Evolutionary conservation across 2,329 filamentous ascomycete genomes (phyloP).

Genomic region (Fusarium nelsonii): DNA sequence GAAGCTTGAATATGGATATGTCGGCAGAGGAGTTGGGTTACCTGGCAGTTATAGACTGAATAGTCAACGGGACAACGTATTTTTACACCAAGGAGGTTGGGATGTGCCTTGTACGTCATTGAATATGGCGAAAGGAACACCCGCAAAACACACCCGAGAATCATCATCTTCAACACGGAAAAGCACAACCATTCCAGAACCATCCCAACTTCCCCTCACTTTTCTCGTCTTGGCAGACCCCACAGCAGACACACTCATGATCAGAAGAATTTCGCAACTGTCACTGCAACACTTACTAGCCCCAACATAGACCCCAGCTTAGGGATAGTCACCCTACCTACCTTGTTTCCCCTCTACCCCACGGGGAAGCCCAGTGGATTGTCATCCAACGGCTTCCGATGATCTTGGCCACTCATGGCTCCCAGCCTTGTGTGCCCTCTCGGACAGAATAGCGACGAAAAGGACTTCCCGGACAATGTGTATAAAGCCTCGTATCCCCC

Average conservation of each 20-base stretch:
- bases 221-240: slow-evolving; percentile 31
- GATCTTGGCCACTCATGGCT: slow-evolving; percentile 21
- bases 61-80: no score
- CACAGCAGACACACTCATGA: slow-evolving; percentile 33
- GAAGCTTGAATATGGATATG: rapidly evolving
- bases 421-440: neutral
- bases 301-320: slow-evolving; percentile 3
- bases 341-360: slow-evolving; percentile 32
- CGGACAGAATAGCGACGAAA: neutral
- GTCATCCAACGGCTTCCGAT: slow-evolving; percentile 5
- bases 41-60: rapidly evolving
- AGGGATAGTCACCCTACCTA: slow-evolving; percentile 12
- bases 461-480: neutral
- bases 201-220: slow-evolving; percentile 15
- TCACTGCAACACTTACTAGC: neutral
- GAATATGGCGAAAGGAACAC: neutral
- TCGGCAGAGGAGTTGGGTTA: no score
- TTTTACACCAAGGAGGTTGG: rapidly evolving
- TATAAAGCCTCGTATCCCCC: slow-evolving; percentile 26
- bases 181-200: neutral
- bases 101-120: neutral
- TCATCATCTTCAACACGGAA: neutral
- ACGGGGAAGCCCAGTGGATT: slow-evolving; percentile 41
- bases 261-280: slow-evolving; percentile 12
- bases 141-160: neutral